These are phyloP conservation scores for Pelargonium cotyledonis DNA, from an alignment of 441 rosid species.

Conservation along the genomic window DNA sequence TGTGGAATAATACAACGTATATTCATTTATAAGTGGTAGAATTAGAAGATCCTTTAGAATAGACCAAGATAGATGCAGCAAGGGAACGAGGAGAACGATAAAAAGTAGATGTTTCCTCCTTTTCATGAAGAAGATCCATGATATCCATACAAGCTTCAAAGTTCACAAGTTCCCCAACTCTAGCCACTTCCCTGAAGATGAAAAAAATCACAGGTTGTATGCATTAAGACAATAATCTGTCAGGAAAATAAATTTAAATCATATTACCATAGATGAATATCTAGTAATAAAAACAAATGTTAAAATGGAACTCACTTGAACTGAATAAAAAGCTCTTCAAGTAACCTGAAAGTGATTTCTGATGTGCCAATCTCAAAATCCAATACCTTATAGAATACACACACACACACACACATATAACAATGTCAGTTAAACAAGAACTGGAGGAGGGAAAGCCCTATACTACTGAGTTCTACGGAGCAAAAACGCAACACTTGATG, in stretches of 20 bases:
- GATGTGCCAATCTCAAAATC: conserved; percentile 64
- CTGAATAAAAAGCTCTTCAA: conserved; percentile 52
- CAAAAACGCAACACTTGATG: neutral
- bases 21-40: conserved; percentile 8
- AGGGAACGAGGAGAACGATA: conserved; percentile 46
- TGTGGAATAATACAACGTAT: neutral
- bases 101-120: conserved; percentile 50
- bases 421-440: neutral
- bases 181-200: conserved; percentile 52
- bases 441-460: neutral
- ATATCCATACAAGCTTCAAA: conserved; percentile 73
- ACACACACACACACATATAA: neutral
- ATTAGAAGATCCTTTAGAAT: conserved; percentile 16
- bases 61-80: conserved; percentile 70
- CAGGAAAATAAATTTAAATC: conserved; percentile 6
- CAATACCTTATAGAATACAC: conserved; percentile 34
- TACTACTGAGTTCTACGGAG: neutral
- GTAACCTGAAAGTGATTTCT: conserved; percentile 43
- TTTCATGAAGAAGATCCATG: conserved; percentile 85
- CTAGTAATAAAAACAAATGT: neutral
- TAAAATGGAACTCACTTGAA: conserved; percentile 41
- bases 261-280: neutral
- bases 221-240: conserved; percentile 5
- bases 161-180: conserved; percentile 54
- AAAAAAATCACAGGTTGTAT: conserved; percentile 1